phyloP scores from a whole-genome alignment of 2,329 filamentous ascomycete genomes.

The Cadophora malorum region DNA sequence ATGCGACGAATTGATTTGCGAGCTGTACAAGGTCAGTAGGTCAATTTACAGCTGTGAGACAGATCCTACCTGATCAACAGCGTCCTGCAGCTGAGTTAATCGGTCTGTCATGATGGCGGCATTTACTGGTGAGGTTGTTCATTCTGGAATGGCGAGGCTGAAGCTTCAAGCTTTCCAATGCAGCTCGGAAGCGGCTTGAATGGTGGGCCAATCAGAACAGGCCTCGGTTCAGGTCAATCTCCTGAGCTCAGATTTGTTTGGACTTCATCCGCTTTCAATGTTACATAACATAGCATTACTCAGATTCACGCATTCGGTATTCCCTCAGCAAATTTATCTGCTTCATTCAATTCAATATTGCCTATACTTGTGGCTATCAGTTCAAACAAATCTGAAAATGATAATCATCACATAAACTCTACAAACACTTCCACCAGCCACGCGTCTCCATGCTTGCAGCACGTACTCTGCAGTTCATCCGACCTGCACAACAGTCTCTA shows the following conservation, averaged over 20 bases:
- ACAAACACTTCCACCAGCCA: conserved; percentile 20
- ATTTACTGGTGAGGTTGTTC: conserved; percentile 18
- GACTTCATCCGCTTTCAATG: conserved; percentile 7
- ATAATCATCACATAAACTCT: conserved; percentile 8
- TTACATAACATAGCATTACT: conserved; percentile 4
- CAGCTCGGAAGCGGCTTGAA: background rate
- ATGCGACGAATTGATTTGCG: conserved; percentile 71
- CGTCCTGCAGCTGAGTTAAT: conserved; percentile 84
- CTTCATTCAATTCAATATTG: background rate
- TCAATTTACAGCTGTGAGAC: background rate
- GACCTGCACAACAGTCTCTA: conserved; percentile 32
- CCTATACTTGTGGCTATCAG: background rate
- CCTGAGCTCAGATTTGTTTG: conserved; percentile 8
- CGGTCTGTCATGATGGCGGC: conserved; percentile 69
- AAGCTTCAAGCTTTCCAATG: conserved; percentile 7
- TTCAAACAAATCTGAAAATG: conserved; percentile 4
- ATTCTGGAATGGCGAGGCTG: conserved; percentile 32
- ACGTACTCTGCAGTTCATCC: conserved; percentile 34
- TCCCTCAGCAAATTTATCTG: background rate
- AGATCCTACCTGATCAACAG: conserved; percentile 73
- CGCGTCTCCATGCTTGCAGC: conserved; percentile 34
- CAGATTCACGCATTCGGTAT: background rate
- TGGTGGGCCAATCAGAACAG: conserved; percentile 12
- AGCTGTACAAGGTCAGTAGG: conserved; percentile 53
- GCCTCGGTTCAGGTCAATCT: background rate